Evolutionary conservation across 768 basidiomycete genomes (phyloP).

Genomic region (Amanita jacksonii): DNA sequence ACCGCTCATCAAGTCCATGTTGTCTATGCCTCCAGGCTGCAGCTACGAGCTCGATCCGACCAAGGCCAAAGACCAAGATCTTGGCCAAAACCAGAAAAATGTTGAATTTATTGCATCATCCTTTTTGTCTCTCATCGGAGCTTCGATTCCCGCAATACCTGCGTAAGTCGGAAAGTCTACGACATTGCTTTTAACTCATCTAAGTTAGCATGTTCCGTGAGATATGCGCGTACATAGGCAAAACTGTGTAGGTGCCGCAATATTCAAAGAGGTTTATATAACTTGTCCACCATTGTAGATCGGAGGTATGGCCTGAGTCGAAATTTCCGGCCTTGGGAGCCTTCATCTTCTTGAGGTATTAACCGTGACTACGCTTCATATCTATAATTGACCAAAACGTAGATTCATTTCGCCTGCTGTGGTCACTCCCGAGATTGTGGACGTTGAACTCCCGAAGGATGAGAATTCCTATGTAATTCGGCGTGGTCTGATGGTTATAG

Average conservation of each 20-base stretch:
- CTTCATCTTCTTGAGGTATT: slow-evolving; percentile 86
- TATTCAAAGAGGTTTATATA: slow-evolving; percentile 3
- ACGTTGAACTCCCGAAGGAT: slow-evolving; percentile 68
- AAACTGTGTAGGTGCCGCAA: slow-evolving; percentile 53
- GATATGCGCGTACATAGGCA: slow-evolving; percentile 74
- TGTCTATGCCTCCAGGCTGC: slow-evolving; percentile 58
- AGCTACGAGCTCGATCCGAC: slow-evolving; percentile 74
- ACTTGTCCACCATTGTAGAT: slow-evolving; percentile 22
- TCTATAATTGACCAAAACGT: too few relatives aligned
- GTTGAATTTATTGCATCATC: slow-evolving; percentile 65
- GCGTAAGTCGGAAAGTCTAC: slow-evolving; percentile 39
- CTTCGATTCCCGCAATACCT: slow-evolving; percentile 62
- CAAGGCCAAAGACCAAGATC: slow-evolving; percentile 46
- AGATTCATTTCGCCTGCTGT: slow-evolving; percentile 92
- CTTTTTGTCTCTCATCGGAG: slow-evolving; percentile 66
- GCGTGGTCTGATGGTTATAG: slow-evolving; percentile 76
- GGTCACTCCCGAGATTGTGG: slow-evolving; percentile 76
- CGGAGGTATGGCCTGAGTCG: slow-evolving; percentile 65
- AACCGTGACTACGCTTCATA: too few relatives aligned
- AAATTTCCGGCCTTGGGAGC: slow-evolving; percentile 81
- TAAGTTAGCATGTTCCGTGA: slow-evolving; percentile 70
- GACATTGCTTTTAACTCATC: slow-evolving; percentile 7
- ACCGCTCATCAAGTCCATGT: slow-evolving; percentile 71
- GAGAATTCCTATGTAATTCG: slow-evolving; percentile 42
- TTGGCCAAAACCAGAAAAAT: slow-evolving; percentile 57